phyloP scores from a whole-genome alignment of 371 early-diverging fungal genomes.

The Circinella minor region DNA sequence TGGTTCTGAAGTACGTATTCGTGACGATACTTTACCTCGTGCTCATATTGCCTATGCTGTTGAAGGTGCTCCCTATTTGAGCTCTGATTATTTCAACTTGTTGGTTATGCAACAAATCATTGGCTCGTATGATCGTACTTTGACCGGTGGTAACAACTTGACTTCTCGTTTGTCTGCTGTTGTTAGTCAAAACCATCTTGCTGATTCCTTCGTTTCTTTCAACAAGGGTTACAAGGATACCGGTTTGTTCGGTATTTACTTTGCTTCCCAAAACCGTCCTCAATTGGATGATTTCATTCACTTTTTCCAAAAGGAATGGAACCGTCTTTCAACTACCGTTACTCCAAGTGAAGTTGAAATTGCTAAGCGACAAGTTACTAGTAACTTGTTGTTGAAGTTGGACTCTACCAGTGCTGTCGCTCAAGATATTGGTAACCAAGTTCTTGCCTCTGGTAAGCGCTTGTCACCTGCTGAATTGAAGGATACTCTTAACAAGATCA shows the following conservation, averaged over 20 bases:
- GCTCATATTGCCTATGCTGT: slow-evolving; percentile 95
- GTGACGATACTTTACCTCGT: slow-evolving; percentile 87
- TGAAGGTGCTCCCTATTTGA: slow-evolving; percentile 88
- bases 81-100: slow-evolving; percentile 91
- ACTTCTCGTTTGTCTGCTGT: slow-evolving; percentile 84
- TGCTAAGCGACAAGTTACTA: slow-evolving; percentile 95
- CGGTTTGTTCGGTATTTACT: slow-evolving; percentile 93
- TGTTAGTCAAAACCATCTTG: slow-evolving; percentile 78
- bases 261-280: slow-evolving; percentile 75
- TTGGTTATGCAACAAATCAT: slow-evolving; percentile 87
- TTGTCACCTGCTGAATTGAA: slow-evolving; percentile 83
- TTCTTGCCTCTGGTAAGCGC: slow-evolving; percentile 88
- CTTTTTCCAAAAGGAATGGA: slow-evolving; percentile 90
- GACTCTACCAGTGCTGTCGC: slow-evolving; percentile 88
- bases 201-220: slow-evolving; percentile 94
- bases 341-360: slow-evolving; percentile 91
- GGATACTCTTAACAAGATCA: slow-evolving; percentile 79
- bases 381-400: slow-evolving; percentile 76
- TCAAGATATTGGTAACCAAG: slow-evolving; percentile 94
- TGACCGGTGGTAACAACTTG: slow-evolving; percentile 81
- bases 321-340: slow-evolving; percentile 79
- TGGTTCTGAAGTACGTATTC: slow-evolving; percentile 90
- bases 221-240: slow-evolving; percentile 95
- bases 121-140: slow-evolving; percentile 90
- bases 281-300: slow-evolving; percentile 86